Percentiles rank a stretch among this genome's conserved stretches.
Evolutionary conservation across 2,329 filamentous ascomycete genomes (phyloP).

Genomic region (Atkinsonella hypoxylon): DNA sequence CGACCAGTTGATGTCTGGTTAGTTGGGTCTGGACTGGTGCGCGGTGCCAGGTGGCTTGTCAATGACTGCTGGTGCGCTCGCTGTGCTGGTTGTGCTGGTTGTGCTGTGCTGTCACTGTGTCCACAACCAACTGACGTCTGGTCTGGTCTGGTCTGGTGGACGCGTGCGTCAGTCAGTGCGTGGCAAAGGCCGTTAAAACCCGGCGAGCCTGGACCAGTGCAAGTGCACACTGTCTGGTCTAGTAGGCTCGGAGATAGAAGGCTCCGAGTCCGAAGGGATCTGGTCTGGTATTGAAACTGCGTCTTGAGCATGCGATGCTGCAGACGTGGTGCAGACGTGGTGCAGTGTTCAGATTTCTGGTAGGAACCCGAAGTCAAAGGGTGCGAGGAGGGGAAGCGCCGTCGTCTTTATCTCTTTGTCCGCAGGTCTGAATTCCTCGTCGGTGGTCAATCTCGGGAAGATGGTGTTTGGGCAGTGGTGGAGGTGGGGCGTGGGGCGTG

Average conservation of each 20-base stretch:
- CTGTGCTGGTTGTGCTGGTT: too few species aligned
- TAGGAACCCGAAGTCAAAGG: too few species aligned
- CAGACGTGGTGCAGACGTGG: too few species aligned
- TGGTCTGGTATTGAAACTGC: too few species aligned
- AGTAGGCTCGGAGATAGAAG: too few species aligned
- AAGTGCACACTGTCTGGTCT: background rate
- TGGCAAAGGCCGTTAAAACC: conserved; percentile 1
- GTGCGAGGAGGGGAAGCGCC: background rate
- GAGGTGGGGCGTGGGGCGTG: background rate
- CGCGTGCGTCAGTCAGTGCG: background rate
- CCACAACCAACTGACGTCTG: too few species aligned
- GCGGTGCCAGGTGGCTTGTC: background rate
- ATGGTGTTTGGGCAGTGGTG: background rate
- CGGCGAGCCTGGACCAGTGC: background rate
- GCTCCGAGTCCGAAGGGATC: too few species aligned
- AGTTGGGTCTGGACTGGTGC: background rate
- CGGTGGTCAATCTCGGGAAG: conserved; percentile 1
- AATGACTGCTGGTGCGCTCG: background rate
- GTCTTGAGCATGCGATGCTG: too few species aligned
- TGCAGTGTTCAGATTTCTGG: too few species aligned
- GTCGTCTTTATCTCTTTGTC: conserved; percentile 5
- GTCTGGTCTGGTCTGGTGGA: background rate
- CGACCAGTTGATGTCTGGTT: too few species aligned
- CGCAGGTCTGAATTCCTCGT: background rate
- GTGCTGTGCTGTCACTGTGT: too few species aligned